Evolutionary conservation across 2,329 filamentous ascomycete genomes (phyloP), one percentile per base, ranked within the genome.

Genomic region (Phyllosticta citribraziliensis): DNA sequence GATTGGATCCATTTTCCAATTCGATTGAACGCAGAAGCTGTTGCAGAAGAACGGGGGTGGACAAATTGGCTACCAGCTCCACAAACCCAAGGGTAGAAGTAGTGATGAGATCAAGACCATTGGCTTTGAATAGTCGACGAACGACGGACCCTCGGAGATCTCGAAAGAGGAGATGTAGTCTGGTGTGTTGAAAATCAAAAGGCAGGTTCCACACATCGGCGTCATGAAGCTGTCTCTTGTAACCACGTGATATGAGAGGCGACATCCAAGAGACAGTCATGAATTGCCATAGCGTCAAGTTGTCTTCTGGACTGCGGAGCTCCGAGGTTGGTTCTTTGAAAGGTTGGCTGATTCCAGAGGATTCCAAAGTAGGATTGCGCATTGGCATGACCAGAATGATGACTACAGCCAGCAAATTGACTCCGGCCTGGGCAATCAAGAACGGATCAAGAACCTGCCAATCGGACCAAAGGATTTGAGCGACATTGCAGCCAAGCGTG

Each of bases 261-360:
- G 79, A 78, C 75, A 96, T 87, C 91, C 91, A 96, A 0, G 84
- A 88, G 27, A 96, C 87, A 5, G 84, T 87, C 83, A 93, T 88
- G 74, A 90, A 96, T 66, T 92, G 88, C 82, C 89, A 91, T 0
- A 92, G 77, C 0, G 82, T 88, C 24, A 96, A 72, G 64, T 88
- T 85, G 66, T 96, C 91, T 71, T 96, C 91, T 0, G 91, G 87
- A 55, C 82, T 86, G 30, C 90, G 86, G n/a, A 88, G 75, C 2
- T 79, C 72, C 2, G 75, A 78, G 0, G 80, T 85, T 1, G 88
- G 84, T 4, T 73, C 65, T 19, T 78, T 75, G 58, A 81, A 84
- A 1, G 83, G 78, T 12, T 75, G 73, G 57, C 85, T 84, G 61
- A 92, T 89, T 0, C 80, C 81, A 9, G 80, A 72, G 3, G 70